phyloP scores from a whole-genome alignment of 2,329 filamentous ascomycete species.

The Colletotrichum aenigma region DNA sequence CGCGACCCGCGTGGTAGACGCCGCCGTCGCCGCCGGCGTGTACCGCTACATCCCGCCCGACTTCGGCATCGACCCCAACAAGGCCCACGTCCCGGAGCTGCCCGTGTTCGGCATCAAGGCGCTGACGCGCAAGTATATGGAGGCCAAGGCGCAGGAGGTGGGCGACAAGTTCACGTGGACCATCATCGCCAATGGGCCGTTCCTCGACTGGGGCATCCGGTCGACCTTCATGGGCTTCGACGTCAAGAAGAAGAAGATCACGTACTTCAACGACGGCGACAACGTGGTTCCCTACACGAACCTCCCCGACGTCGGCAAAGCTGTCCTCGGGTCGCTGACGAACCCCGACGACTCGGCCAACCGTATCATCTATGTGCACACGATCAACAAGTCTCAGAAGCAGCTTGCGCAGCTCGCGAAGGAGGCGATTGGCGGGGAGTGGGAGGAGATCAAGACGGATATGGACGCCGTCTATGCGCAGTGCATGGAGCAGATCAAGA shows the following conservation, averaged over 20 bases:
- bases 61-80: slow-evolving; percentile 45
- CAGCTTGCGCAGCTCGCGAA: slow-evolving; percentile 24
- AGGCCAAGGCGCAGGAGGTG: slow-evolving; percentile 25
- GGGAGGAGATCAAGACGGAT: slow-evolving; percentile 21
- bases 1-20: slow-evolving; percentile 54
- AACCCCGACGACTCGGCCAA: slow-evolving; percentile 33
- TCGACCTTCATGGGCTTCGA: slow-evolving; percentile 26
- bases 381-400: slow-evolving; percentile 25
- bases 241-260: slow-evolving; percentile 23
- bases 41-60: slow-evolving; percentile 67
- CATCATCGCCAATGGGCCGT: slow-evolving; percentile 29
- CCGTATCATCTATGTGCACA: slow-evolving; percentile 25
- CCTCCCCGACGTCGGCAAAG: slow-evolving; percentile 28
- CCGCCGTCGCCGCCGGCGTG: slow-evolving; percentile 63
- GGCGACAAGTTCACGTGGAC: slow-evolving; percentile 29
- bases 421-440: slow-evolving; percentile 20
- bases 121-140: slow-evolving; percentile 19
- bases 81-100: slow-evolving; percentile 15
- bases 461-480: slow-evolving; percentile 19
- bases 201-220: slow-evolving; percentile 32
- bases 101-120: slow-evolving; percentile 25
- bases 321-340: slow-evolving; percentile 27
- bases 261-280: slow-evolving; percentile 29
- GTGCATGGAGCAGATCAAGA: slow-evolving; percentile 21
- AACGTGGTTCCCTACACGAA: slow-evolving; percentile 25